Base-by-base conservation (phyloP, 2,329 filamentous ascomycete genomes). In the Talaromyces sp. region DNA sequence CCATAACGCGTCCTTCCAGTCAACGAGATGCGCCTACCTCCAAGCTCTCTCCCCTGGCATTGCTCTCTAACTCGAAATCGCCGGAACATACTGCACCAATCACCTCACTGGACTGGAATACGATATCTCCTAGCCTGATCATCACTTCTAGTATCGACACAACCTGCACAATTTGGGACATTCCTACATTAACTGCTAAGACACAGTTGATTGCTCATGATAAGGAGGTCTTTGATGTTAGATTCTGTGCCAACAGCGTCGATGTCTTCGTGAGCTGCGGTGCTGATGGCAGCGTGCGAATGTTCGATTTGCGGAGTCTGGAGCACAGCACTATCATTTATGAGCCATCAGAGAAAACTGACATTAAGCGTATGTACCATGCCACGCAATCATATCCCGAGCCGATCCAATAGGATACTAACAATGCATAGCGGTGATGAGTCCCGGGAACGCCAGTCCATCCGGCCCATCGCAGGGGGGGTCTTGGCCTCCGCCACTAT, bases 271-370 rank as follows among this genome's bases (percentile, higher is more conserved):
- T 97, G 29, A 96, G 91, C 72, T 99, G 94, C 71, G 94, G 94
- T 47, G 93, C 96, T 51, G 94, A 99, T 70, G 94, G 94, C 35
- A 97, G 93, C 71, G 94, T 99, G 22, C 86, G 94, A 64, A 99
- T 99, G 94, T 99, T 99, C 74, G 94, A 99, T 73, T 80, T 99
- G 56, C 86, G 94, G 68, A 97, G 93, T 72, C 77, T 99, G 48
- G 94, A 99, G 71, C 94, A 99, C 72, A 97, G 92, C 61, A 99
- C 94, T 46, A 99, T 99, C 71, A 99, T 99, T 60, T 99, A 99
- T 71, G 94, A 99, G 73, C 94, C 94, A 4, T 93, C 90, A 0
- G 89, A 91, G 62, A 97, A 97, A 75, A 86, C 88, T 19, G 79
- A 82, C 1, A 7, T n/a, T 46, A 78, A 76, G 79, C 82, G 89